A percentile compares a stretch with the other conserved stretches of the same genome.
Evolutionary conservation across 2,329 filamentous ascomycete species (phyloP).

Genomic region (Peltaster fructicola): DNA sequence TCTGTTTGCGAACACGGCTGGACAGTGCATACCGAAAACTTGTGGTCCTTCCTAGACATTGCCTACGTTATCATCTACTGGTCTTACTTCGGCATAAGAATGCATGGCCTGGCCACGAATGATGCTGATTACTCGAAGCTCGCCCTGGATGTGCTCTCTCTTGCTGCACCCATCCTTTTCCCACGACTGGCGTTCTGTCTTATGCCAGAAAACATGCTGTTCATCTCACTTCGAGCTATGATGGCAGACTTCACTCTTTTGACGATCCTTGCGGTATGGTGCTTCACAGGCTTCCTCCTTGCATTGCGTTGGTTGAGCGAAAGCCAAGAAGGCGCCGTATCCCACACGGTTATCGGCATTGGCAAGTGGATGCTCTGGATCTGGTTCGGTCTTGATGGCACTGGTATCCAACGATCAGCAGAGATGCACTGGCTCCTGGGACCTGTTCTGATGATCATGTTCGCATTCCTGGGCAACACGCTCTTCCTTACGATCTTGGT

Average conservation of each 20-base stretch:
- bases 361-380: conserved; percentile 88
- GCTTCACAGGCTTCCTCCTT: conserved; percentile 65
- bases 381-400: conserved; percentile 72
- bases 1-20: conserved; percentile 60
- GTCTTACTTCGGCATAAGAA: conserved; percentile 48
- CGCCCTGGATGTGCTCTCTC: conserved; percentile 59
- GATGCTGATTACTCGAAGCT: conserved; percentile 16
- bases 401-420: conserved; percentile 36
- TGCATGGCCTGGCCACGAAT: conserved; percentile 42
- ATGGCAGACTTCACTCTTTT: conserved; percentile 71
- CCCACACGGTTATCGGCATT: conserved; percentile 42
- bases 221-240: conserved; percentile 67
- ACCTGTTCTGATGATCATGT: conserved; percentile 62
- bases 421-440: conserved; percentile 69
- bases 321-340: conserved; percentile 26
- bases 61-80: conserved; percentile 57
- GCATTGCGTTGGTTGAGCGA: conserved; percentile 64
- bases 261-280: conserved; percentile 61
- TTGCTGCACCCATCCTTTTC: conserved; percentile 60
- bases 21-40: conserved; percentile 71
- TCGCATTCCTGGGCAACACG: conserved; percentile 73
- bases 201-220: conserved; percentile 69
- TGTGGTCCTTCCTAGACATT: conserved; percentile 78
- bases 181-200: conserved; percentile 68
- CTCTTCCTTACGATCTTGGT: conserved; percentile 79